Conservation (phyloP, 768 basidiomycete species). For the Agaricus sinodeliciosus region DNA sequence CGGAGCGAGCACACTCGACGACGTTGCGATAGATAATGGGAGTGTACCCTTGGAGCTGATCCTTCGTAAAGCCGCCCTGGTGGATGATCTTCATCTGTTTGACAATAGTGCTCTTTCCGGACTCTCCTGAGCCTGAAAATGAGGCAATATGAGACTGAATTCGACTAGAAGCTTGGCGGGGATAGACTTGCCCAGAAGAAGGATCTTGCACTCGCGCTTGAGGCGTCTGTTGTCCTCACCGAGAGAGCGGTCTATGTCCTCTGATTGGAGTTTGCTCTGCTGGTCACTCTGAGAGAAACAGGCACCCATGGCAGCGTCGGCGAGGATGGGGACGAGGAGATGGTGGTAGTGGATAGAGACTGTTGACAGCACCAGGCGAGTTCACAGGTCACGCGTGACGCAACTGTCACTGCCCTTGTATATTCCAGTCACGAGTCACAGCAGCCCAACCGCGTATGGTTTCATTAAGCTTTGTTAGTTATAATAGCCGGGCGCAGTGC, state of each 20-base stretch:
- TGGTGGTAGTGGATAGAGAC: constrained; percentile 8
- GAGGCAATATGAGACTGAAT: too few relatives aligned
- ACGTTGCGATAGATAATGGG: constrained; percentile 82
- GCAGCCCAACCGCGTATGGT: too few relatives aligned
- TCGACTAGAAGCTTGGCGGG: too few relatives aligned
- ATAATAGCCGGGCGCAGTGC: too few relatives aligned
- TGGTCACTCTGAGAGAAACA: constrained; percentile 57
- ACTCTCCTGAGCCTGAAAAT: constrained; percentile 80
- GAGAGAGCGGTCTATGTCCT: constrained; percentile 74
- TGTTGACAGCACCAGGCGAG: constrained; percentile 6
- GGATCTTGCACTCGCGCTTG: constrained; percentile 87
- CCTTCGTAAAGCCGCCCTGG: constrained; percentile 77
- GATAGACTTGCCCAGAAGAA: constrained; percentile 69
- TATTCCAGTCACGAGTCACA: background rate
- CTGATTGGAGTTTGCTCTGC: constrained; percentile 55
- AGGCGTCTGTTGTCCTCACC: constrained; percentile 82
- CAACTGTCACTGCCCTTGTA: too few relatives aligned
- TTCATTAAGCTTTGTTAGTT: too few relatives aligned
- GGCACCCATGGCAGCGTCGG: constrained; percentile 48
- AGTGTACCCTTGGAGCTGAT: constrained; percentile 73
- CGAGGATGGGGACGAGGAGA: background rate
- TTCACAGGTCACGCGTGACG: constrained; percentile 2
- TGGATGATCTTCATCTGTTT: constrained; percentile 99
- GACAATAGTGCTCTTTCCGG: constrained; percentile 92
- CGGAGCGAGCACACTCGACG: constrained; percentile 81